A percentile compares a stretch with the other conserved stretches of the same genome.
phyloP scores from a whole-genome alignment of 2,329 filamentous ascomycete species.

The Xylaria arbuscula region DNA sequence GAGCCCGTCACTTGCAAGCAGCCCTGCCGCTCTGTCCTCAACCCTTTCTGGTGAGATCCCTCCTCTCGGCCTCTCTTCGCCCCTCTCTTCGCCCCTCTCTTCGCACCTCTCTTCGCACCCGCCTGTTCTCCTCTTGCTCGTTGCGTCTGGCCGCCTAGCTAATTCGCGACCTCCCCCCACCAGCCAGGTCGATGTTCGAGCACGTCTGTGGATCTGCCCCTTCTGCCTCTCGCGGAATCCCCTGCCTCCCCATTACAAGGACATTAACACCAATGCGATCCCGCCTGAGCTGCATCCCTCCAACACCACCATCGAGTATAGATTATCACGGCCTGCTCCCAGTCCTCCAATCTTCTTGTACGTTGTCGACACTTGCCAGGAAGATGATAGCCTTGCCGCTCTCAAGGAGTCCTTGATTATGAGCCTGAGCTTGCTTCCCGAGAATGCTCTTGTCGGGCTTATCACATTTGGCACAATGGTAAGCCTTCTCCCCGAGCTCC shows the following conservation, averaged over 20 bases:
- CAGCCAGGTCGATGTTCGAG: conserved; percentile 85
- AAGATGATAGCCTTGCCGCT: conserved; percentile 84
- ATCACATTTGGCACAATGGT: conserved; percentile 96
- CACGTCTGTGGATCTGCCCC: conserved; percentile 87
- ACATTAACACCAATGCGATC: conserved; percentile 85
- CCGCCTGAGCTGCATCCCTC: conserved; percentile 83
- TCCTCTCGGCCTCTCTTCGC: neutral
- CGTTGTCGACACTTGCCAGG: conserved; percentile 88
- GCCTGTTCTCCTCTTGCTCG: conserved; percentile 1
- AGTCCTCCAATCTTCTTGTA: conserved; percentile 88
- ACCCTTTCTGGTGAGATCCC: conserved; percentile 86
- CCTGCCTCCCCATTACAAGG: conserved; percentile 87
- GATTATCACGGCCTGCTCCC: conserved; percentile 82
- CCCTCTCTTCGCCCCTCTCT: neutral
- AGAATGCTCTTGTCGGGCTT: conserved; percentile 83
- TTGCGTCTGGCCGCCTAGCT: conserved; percentile 9
- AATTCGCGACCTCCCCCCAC: conserved; percentile 41
- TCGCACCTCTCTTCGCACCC: neutral
- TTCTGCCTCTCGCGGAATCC: conserved; percentile 88
- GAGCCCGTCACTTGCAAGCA: conserved; percentile 97
- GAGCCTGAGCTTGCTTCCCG: conserved; percentile 83
- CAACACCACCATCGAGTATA: conserved; percentile 92
- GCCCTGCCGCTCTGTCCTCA: conserved; percentile 94
- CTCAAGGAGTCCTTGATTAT: conserved; percentile 88
- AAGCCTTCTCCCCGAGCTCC: conserved; percentile 44